Percentiles rank a stretch among this genome's conserved stretches.
Evolutionary conservation across 768 basidiomycete species (phyloP).

Genomic region (Leccinum longicurvipes): DNA sequence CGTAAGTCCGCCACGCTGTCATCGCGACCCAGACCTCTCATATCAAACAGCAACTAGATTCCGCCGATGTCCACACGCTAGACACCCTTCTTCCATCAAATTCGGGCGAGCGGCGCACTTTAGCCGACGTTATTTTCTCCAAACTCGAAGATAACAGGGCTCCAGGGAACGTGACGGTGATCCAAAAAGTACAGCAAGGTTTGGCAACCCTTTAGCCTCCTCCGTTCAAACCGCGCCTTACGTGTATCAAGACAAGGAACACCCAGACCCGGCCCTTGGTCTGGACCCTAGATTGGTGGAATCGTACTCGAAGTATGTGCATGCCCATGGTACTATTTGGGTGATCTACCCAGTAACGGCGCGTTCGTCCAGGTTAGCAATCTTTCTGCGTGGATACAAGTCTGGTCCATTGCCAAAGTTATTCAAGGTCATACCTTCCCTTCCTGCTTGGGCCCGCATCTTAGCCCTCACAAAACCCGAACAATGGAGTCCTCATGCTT

Average conservation of each 20-base stretch:
- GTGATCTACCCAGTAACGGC: slow-evolving; percentile 3
- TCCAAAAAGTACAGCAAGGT: slow-evolving; percentile 64
- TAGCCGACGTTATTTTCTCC: slow-evolving; percentile 96
- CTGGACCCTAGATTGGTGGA: slow-evolving; percentile 91
- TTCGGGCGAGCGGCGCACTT: slow-evolving; percentile 71
- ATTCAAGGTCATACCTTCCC: slow-evolving; percentile 96
- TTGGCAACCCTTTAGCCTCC: neutral
- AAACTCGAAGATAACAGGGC: slow-evolving; percentile 72
- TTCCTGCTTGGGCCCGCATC: slow-evolving; percentile 94
- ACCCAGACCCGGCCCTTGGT: slow-evolving; percentile 79
- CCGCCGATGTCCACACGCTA: slow-evolving; percentile 80
- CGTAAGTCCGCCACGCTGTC: slow-evolving; percentile 37
- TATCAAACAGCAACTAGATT: slow-evolving; percentile 74
- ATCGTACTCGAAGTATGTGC: slow-evolving; percentile 82
- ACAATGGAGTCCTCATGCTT: slow-evolving; percentile 94
- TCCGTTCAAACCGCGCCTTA: neutral
- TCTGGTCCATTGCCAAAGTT: slow-evolving; percentile 94
- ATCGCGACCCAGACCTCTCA: slow-evolving; percentile 3
- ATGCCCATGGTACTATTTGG: neutral
- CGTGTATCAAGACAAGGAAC: slow-evolving; percentile 40
- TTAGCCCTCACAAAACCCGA: slow-evolving; percentile 90
- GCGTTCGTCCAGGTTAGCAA: slow-evolving; percentile 63
- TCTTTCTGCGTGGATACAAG: slow-evolving; percentile 83
- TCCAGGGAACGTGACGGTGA: slow-evolving; percentile 48
- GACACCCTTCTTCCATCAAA: slow-evolving; percentile 78